Evolutionary conservation across 2,329 filamentous ascomycete species (phyloP).

Genomic region (Diaporthe longicolla): DNA sequence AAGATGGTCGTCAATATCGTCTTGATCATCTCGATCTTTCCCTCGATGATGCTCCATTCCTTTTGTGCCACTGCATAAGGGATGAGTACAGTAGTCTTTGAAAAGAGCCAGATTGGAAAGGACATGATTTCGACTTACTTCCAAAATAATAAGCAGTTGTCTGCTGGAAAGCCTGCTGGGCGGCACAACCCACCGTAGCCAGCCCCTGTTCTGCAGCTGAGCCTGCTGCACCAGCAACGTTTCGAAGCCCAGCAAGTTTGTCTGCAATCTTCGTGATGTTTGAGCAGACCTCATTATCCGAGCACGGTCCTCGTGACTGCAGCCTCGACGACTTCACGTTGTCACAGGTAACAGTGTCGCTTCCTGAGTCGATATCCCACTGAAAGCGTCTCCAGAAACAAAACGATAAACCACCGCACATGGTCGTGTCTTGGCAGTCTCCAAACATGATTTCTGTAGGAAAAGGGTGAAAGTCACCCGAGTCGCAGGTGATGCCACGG

Average conservation of each 20-base stretch:
- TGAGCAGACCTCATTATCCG: background rate
- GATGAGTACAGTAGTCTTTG: background rate
- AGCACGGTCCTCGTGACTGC: background rate
- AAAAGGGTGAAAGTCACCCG: background rate
- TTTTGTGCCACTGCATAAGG: conserved; percentile 14
- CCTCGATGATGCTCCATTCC: background rate
- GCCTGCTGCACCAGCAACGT: background rate
- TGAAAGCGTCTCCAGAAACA: conserved; percentile 29
- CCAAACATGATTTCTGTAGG: background rate
- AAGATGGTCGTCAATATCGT: background rate
- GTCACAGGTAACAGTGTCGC: conserved; percentile 5
- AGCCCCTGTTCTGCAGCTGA: conserved; percentile 20
- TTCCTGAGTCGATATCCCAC: background rate
- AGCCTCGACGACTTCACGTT: background rate
- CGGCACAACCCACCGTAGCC: conserved; percentile 23
- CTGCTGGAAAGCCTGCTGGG: conserved; percentile 26
- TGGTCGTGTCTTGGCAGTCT: background rate
- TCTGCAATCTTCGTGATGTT: conserved; percentile 29
- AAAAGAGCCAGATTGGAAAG: too few species aligned
- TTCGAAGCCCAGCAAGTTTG: conserved; percentile 4
- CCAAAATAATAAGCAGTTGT: conserved; percentile 30
- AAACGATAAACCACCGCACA: conserved; percentile 2
- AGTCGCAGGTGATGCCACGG: background rate
- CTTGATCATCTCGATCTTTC: background rate
- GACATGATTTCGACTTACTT: background rate